Evolutionary conservation across 257 asterid genomes (phyloP), one percentile per base, ranked within the genome.

Genomic region (Agastache rugosa): DNA sequence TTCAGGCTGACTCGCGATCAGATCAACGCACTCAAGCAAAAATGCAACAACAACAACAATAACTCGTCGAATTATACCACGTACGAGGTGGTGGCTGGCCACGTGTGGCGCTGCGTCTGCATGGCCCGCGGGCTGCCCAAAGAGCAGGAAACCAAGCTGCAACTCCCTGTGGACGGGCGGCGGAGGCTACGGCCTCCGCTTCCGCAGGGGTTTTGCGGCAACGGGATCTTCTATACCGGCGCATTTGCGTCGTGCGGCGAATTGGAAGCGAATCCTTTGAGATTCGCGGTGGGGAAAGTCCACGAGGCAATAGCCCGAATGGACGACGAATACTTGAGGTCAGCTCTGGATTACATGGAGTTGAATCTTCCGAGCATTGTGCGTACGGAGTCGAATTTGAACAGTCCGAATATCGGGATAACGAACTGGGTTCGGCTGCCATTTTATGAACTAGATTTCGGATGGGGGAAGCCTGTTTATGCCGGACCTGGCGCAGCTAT

Each of bases 21-120:
- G 19, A 77, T 91, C 84, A 75, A 68, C 23, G 35, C 83, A 19
- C 84, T 91, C 22, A 91, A 89, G 76, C 86, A 87, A n/a, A 73
- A 89, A 50, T 84, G 88, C 71, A 79, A 72, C 83, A 72, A 88
- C 8, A 35, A n/a, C n/a, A n/a, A n/a, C n/a, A n/a, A n/a, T n/a
- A n/a, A 79, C 9, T 0, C 1, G 84, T 6, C 29, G 11, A 74
- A 69, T 80, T 91, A 89, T 31, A 91, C 86, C 74, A n/a, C 96
- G 20, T 91, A 83, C 5, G 97, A 86, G 70, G 87, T 85, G 83
- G 31, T 91, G 35, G 83, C 92, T 0, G 92, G 97, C 4, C 96
- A 89, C 4, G 86, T 82, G n/a, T 91, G 97, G 97, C 91, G 92
- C 0, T 78, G 90, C 39, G 76, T 78, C 0, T 79, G 88, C 63